These are phyloP conservation scores for Xerocomus nothofagi DNA, from an alignment of 1,284 basidiomycete species.

Conservation along the genomic window DNA sequence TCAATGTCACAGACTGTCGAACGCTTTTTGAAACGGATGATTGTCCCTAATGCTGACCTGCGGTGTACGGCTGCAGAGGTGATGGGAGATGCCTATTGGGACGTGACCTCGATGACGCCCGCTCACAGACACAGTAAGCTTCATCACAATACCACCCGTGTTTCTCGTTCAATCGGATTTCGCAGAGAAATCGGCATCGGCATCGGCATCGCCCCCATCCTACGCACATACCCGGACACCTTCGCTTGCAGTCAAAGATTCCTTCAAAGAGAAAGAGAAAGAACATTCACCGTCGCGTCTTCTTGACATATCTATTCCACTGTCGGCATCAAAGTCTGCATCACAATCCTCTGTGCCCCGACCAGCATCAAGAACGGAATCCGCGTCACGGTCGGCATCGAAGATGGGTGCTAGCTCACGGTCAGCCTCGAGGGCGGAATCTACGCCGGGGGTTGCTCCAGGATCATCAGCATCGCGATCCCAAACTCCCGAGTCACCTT, in stretches of 20 bases:
- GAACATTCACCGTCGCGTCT: conserved; percentile 24
- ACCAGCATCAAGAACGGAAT: conserved; percentile 17
- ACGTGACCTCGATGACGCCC: conserved; percentile 16
- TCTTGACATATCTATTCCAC: conserved; percentile 33
- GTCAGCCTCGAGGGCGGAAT: conserved; percentile 19
- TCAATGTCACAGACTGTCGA: conserved; percentile 67
- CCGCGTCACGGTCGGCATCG: conserved; percentile 18
- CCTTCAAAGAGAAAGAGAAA: conserved; percentile 27
- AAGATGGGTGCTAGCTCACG: conserved; percentile 19
- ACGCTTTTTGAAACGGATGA: conserved; percentile 70
- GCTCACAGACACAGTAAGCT: conserved; percentile 28
- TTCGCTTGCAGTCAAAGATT: conserved; percentile 21
- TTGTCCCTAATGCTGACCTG: conserved; percentile 71
- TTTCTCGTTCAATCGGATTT: background rate
- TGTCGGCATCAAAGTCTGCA: conserved; percentile 26
- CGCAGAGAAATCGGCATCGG: conserved; percentile 29
- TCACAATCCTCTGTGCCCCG: conserved; percentile 16
- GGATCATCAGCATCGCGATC: conserved; percentile 1
- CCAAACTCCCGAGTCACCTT: conserved; percentile 1
- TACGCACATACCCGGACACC: conserved; percentile 12
- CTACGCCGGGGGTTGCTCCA: background rate
- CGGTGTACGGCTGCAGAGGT: conserved; percentile 67
- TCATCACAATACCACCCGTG: background rate
- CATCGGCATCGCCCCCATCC: conserved; percentile 4
- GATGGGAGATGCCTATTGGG: conserved; percentile 70